Evolutionary conservation across 2,329 filamentous ascomycete genomes (phyloP), one percentile per base, ranked within the genome.

Genomic region (Alternaria viburni): DNA sequence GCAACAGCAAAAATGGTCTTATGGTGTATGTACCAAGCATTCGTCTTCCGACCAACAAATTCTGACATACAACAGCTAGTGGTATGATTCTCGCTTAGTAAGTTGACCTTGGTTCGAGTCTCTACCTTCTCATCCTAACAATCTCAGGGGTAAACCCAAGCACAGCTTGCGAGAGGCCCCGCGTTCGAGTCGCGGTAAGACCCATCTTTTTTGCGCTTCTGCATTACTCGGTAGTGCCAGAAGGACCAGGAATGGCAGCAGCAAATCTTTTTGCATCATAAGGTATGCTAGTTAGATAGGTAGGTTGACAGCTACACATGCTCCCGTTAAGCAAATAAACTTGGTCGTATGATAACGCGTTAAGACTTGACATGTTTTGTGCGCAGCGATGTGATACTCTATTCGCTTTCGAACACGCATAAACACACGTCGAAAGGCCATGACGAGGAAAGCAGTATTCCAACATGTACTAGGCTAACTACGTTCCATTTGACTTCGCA

Each of bases 51-150:
- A n/a, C 15, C 15, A 41, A 41, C 36, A 41, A 10, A 5, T 8
- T 10, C 36, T 41, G 5, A 41, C 36, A 17, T 4, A 41, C 36
- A 41, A 17, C 36, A 41, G 36, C 86, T 88, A 88, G 87, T 86
- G 87, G 87, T 89, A 89, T 89, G 86, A 89, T 89, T 89, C 87
- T 88, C 86, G 87, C 87, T 89, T 89, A 89, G 28, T 30, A 30
- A 30, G 28, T 30, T 3, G 1, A 30, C 28, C 9, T 4, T 23
- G 23, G 1, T 11, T 12, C 4, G 3, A 30, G 3, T 13, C 5
- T 0, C 28, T 28, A 0, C 12, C 6, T 6, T 30, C 11, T 0
- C 5, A 13, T 30, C 28, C 28, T 30, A 30, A 30, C 28, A 25
- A 6, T 6, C 8, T 4, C 23, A 25, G 23, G 23, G 23, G 23